Base-by-base conservation (phyloP, 192 early-diverging fungal genomes). In the Coemansia sp. region DNA sequence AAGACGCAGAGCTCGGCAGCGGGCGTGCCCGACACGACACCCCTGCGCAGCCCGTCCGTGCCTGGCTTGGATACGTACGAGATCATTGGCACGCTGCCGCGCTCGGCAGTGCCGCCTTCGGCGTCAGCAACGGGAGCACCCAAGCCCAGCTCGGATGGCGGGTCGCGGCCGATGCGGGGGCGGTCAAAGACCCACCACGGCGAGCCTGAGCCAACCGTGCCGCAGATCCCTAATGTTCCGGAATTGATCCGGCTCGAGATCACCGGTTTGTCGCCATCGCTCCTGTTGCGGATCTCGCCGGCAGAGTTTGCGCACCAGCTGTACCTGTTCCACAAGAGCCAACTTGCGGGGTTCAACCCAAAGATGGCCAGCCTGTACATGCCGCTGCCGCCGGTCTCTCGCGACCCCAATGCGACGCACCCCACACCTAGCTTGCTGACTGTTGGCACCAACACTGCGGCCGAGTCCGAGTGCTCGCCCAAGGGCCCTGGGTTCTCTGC, bases 241-340 rank as follows among this genome's bases (percentile, higher is more conserved):
- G 70, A 74, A 58, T 58, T 74, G n/a, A 42, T 59, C 8, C 64
- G 64, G n/a, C 57, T 74, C 3, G 58, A 79, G 19, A 68, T 77
- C 17, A 83, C 79, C 0, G 85, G 85, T 0, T 60, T 88, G 29
- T 78, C 78, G 7, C 81, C 82, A 9, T 67, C 77, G 5, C 46
- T 85, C 10, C 78, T 88, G 45, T 62, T 88, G 18, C 70, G 66
- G 16, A 56, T 88, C 9, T 42, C 73, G 21, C 80, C 85, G 3
- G 38, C 43, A 1, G 78, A 80, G 35, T 78, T 88, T 64, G 80
- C 85, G 12, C 67, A 81, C 23, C 85, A 88, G 51, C 60, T 88
- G 31, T 84, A 85, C 30, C 44, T 81, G 25, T 88, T 81, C 56
- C 85, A 88, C 65, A 62, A 50, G 47, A 43, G 46, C 37, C 57